A percentile compares a stretch with the other conserved stretches of the same genome.
Conservation (phyloP, 1,284 basidiomycete genomes). For the Moesziomyces antarcticus region DNA sequence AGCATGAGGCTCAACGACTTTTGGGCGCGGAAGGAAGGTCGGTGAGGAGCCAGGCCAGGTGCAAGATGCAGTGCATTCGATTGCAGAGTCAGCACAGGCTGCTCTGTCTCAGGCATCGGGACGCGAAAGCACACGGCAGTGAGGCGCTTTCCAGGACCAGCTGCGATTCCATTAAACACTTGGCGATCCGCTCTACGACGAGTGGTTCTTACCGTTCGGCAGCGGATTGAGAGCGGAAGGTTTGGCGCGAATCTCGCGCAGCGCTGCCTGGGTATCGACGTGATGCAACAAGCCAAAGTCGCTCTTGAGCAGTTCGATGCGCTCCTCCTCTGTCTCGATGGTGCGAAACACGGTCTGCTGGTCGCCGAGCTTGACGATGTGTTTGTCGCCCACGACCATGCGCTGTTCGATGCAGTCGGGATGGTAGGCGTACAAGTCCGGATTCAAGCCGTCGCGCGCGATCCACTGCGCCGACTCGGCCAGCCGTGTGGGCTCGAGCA, state of each 20-base stretch:
- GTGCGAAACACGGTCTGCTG: neutral
- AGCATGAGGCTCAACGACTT: no score
- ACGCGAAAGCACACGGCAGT: no score
- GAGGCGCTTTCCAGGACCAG: no score
- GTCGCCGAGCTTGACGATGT: slow-evolving; percentile 16
- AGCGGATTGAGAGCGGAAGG: slow-evolving; percentile 15
- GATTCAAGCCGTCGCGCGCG: slow-evolving; percentile 7
- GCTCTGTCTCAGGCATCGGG: no score
- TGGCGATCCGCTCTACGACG: no score
- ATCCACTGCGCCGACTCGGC: neutral
- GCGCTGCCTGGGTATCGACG: slow-evolving; percentile 10
- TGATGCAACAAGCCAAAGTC: slow-evolving; percentile 29
- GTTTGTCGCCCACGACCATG: slow-evolving; percentile 26
- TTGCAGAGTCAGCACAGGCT: no score
- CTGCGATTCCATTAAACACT: no score
- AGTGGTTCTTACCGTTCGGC: neutral
- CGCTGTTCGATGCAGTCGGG: slow-evolving; percentile 27
- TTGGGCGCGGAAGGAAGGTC: no score
- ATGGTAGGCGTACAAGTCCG: slow-evolving; percentile 39
- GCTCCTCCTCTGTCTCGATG: slow-evolving; percentile 20
- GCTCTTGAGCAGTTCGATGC: slow-evolving; percentile 26
- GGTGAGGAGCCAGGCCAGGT: no score
- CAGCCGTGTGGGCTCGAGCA: neutral
- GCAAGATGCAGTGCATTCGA: no score
- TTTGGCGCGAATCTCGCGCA: slow-evolving; percentile 17